Percentiles rank a stretch among this genome's conserved stretches.
Conservation (phyloP, 225 moss, liverwort and hornwort genomes). For the Bryoerythrophyllum caledonicum region DNA sequence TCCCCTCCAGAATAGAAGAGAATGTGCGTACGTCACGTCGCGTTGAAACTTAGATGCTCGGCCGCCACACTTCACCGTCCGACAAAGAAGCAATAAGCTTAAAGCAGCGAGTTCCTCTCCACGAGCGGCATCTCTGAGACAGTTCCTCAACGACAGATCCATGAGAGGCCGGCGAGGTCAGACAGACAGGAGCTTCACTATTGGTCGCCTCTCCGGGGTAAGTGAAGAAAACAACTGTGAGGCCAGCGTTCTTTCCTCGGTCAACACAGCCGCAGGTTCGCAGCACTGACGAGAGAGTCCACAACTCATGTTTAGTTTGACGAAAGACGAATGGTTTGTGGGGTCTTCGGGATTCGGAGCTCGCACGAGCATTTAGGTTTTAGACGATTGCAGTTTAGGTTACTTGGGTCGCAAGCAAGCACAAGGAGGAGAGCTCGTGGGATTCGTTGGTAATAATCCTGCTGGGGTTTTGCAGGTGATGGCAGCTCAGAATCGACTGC, state of each 20-base stretch:
- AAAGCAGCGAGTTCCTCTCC: background rate
- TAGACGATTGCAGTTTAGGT: too few relatives aligned
- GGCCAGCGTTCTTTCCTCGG: background rate
- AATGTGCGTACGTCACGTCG: background rate
- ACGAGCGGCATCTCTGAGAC: background rate
- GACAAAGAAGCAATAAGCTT: too few relatives aligned
- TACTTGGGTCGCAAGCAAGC: conserved; percentile 28
- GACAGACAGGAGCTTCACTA: background rate
- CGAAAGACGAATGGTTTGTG: too few relatives aligned
- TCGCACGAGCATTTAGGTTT: conserved; percentile 29
- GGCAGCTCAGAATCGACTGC: background rate
- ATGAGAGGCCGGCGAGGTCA: background rate
- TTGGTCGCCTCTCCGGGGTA: conserved; percentile 1
- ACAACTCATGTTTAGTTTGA: conserved; percentile 1
- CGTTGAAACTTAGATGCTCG: too few relatives aligned
- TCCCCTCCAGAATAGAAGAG: too few relatives aligned
- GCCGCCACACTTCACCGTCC: too few relatives aligned
- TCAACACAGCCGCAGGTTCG: conserved; percentile 35
- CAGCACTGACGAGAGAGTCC: background rate
- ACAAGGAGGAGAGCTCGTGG: background rate
- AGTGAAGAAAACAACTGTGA: background rate
- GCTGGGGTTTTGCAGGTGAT: background rate
- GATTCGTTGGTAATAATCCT: background rate
- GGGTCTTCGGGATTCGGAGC: background rate
- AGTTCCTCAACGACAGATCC: too few relatives aligned